Evolutionary conservation across 805 yeast species (phyloP).

Genomic region (Metschnikowia amazonensis): DNA sequence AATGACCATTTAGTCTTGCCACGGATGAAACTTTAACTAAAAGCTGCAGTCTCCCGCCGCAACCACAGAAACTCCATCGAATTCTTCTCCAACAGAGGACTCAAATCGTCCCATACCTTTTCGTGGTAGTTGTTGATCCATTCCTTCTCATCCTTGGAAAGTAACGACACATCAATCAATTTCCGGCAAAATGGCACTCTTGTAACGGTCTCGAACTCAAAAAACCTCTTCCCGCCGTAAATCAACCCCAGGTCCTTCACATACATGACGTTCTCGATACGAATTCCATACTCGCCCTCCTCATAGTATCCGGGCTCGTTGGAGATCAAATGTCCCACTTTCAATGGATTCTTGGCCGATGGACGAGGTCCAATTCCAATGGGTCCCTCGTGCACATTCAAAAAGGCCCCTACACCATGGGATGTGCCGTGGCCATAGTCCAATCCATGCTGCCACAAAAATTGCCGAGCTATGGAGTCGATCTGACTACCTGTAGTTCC

Average conservation of each 20-base stretch:
- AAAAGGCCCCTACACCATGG: constrained; percentile 60
- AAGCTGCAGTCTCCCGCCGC: constrained; percentile 44
- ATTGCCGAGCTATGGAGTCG: constrained; percentile 57
- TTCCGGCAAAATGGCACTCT: constrained; percentile 78
- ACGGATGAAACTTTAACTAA: no score
- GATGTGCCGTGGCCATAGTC: constrained; percentile 65
- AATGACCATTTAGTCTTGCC: no score
- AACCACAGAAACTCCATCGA: constrained; percentile 47
- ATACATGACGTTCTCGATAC: constrained; percentile 50
- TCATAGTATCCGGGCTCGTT: constrained; percentile 65
- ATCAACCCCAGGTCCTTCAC: constrained; percentile 39
- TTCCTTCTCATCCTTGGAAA: constrained; percentile 56
- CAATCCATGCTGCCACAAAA: constrained; percentile 52
- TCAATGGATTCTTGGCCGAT: constrained; percentile 41
- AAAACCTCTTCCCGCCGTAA: constrained; percentile 54
- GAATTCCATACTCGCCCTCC: constrained; percentile 56
- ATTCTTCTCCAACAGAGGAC: constrained; percentile 33
- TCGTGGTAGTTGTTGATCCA: constrained; percentile 71
- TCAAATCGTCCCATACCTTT: constrained; percentile 49
- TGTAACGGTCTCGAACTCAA: constrained; percentile 80
- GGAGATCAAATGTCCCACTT: constrained; percentile 53
- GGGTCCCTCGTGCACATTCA: constrained; percentile 63
- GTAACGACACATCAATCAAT: constrained; percentile 58
- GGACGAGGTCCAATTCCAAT: constrained; percentile 58
- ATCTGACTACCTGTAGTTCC: constrained; percentile 51